Percentiles rank a stretch among this genome's conserved stretches.
Evolutionary conservation across 1,139 yeast species (phyloP).

Genomic region (Saccharomycopsis phalli): DNA sequence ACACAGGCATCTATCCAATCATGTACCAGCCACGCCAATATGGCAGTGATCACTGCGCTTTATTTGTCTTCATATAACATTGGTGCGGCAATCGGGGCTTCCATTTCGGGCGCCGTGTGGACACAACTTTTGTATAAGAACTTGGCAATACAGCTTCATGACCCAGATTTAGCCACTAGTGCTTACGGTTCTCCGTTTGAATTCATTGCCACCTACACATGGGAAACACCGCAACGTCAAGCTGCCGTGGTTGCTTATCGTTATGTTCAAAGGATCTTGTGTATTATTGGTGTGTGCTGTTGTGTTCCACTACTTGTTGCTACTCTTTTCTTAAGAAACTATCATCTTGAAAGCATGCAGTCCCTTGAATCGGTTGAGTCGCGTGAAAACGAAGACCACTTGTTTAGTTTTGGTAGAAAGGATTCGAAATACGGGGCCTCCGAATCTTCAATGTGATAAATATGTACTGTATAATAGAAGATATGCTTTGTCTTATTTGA

Average conservation of each 20-base stretch:
- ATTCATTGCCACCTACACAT: slow-evolving; percentile 38
- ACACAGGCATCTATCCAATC: slow-evolving; percentile 58
- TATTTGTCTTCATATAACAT: slow-evolving; percentile 47
- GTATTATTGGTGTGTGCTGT: slow-evolving; percentile 50
- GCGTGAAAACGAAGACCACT: slow-evolving; percentile 1
- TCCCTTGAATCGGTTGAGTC: slow-evolving; percentile 22
- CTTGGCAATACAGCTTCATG: slow-evolving; percentile 25
- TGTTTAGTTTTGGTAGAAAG: no score
- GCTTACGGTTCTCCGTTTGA: slow-evolving; percentile 50
- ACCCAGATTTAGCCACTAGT: slow-evolving; percentile 29
- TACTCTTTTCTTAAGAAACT: slow-evolving; percentile 48
- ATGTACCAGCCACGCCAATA: slow-evolving; percentile 51
- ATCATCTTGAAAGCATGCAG: slow-evolving; percentile 30
- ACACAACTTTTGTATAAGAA: slow-evolving; percentile 37
- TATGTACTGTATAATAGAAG: no score
- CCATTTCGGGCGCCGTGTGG: slow-evolving; percentile 60
- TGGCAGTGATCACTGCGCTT: slow-evolving; percentile 55
- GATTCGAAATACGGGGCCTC: no score
- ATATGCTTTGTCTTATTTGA: no score
- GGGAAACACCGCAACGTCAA: slow-evolving; percentile 55
- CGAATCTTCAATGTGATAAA: no score
- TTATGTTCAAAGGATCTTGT: slow-evolving; percentile 48
- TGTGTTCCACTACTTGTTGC: slow-evolving; percentile 43
- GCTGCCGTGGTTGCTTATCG: slow-evolving; percentile 52
- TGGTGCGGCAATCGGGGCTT: slow-evolving; percentile 45